Evolutionary conservation across 768 basidiomycete species (phyloP), one percentile per base, ranked within the genome.

Genomic region (Boletus sp.): DNA sequence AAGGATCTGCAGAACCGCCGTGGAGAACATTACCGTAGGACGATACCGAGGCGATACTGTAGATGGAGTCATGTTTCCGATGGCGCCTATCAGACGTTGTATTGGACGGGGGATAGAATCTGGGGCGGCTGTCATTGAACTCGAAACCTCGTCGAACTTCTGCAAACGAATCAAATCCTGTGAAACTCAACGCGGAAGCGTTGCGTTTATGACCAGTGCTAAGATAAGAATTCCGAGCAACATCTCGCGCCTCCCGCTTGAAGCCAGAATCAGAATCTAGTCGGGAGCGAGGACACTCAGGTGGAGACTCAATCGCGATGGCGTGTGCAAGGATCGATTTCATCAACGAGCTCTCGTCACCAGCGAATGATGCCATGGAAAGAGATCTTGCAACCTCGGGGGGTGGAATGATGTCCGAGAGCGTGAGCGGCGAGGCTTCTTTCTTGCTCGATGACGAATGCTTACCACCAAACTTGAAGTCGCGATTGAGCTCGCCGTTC

Each of bases 81-180:
- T 86, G 82, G 45, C 66, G 71, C 14, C 55, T 69, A 28, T 73
- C 75, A 17, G 73, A 75, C 35, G 71, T 56, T 10, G 73, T 71
- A 2, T 68, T 71, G 30, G 77, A 71, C 11, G 83, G 80, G 1
- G 86, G 85, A 63, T 88, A 90, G 69, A 89, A 90, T 2, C 80
- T 74, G 2, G 86, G 83, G 0, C 87, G 81, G 47, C 80, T 75
- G 8, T 80, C 76, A 29, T 77, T 77, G 68, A 89, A 91, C 66
- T 92, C 90, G 58, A 91, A 92, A 2, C 85, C 88, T 49, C 88
- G 80, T 32, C 89, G 76, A n/a, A 91, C 81, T 65, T 90, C 90
- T 18, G 86, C 85, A 60, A 90, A 92, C 0, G 87, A 86, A 46
- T 86, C 84, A 15, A 91, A 78, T 0, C 90, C 89, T 5, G 74